Evolutionary conservation across 495 filamentous ascomycete species (phyloP).

Genomic region (Trichoderma reesei): DNA sequence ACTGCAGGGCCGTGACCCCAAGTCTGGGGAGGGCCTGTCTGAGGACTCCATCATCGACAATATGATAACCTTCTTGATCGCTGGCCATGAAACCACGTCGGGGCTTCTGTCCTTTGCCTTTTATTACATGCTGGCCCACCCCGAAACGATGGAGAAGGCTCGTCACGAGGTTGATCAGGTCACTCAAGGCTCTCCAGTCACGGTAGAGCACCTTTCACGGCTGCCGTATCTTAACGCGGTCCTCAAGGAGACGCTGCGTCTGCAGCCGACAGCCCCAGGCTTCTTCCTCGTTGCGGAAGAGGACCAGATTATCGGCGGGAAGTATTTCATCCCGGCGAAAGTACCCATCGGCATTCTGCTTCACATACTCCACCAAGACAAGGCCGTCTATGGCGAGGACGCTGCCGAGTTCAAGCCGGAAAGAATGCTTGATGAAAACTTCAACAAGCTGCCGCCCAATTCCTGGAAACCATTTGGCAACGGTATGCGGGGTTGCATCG

Average conservation of each 20-base stretch:
- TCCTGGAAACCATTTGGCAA: constrained; percentile 45
- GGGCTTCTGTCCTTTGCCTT: constrained; percentile 34
- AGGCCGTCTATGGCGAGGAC: constrained; percentile 37
- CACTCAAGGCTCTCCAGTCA: constrained; percentile 47
- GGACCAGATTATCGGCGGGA: constrained; percentile 44
- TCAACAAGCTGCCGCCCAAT: constrained; percentile 31
- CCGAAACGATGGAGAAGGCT: constrained; percentile 20
- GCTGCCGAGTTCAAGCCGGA: constrained; percentile 43
- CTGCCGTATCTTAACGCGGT: constrained; percentile 48
- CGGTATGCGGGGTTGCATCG: constrained; percentile 41
- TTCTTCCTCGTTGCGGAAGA: constrained; percentile 37
- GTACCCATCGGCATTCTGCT: constrained; percentile 42
- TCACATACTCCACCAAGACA: constrained; percentile 27
- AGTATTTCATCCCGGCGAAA: constrained; percentile 48
- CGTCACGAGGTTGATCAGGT: constrained; percentile 38
- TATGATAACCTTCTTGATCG: constrained; percentile 56
- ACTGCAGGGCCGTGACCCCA: constrained; percentile 48
- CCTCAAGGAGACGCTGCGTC: constrained; percentile 55
- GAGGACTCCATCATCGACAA: constrained; percentile 49
- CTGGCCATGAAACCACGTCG: constrained; percentile 60
- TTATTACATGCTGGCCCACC: constrained; percentile 27
- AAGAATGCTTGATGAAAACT: constrained; percentile 46
- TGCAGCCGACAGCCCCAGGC: constrained; percentile 50
- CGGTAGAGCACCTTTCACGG: constrained; percentile 49
- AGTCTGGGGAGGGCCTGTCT: constrained; percentile 47